Evolutionary conservation across 1,284 basidiomycete genomes (phyloP), one percentile per base, ranked within the genome.

Genomic region (Cryptococcus hybrid): DNA sequence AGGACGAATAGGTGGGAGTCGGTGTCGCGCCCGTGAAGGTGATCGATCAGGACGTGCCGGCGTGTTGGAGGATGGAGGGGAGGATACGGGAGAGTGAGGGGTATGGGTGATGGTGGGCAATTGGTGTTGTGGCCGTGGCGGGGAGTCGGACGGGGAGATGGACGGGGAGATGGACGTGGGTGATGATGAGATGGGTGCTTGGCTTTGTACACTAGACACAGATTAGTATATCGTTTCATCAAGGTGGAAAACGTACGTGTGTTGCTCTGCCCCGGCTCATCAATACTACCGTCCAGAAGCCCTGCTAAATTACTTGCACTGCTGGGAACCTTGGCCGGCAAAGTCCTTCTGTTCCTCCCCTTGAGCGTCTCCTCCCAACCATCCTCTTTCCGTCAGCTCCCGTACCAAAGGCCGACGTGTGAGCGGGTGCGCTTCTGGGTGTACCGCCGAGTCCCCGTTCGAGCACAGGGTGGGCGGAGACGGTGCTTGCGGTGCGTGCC

Each of bases 51-150:
- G 61, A 34, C 61, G 18, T 8, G 46, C 46, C 12, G 46, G 46
- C 7, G 46, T 12, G 12, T 15, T 12, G 13, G 34, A 24, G 6
- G 34, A 13, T 1, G 43, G 43, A 6, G 61, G 61, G 7, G 61
- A 60, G 24, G 63, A 52, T n/a, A 56, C 36, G 30, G 62, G 62
- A 1, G 62, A 63, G 48, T 58, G 30, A 4, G 66, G 63, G n/a
- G 69, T 69, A 48, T 71, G 67, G 54, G 66, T 64, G 30, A 71
- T 71, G 24, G 64, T 65, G 1, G 69, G 69, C 8, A 71, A 3
- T 24, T 24, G 24, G 24, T 24, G 24, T 24, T 24, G 24, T 24
- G 24, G 24, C 24, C 24, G 24, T 24, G 24, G 24, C 24, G 24
- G 24, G 24, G 55, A 3, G 56, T 38, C n/a, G 52, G 57, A 4